Percentiles rank a stretch among this genome's conserved stretches.
phyloP scores from a whole-genome alignment of 2,329 filamentous ascomycete genomes.

The Fusarium sp. region DNA sequence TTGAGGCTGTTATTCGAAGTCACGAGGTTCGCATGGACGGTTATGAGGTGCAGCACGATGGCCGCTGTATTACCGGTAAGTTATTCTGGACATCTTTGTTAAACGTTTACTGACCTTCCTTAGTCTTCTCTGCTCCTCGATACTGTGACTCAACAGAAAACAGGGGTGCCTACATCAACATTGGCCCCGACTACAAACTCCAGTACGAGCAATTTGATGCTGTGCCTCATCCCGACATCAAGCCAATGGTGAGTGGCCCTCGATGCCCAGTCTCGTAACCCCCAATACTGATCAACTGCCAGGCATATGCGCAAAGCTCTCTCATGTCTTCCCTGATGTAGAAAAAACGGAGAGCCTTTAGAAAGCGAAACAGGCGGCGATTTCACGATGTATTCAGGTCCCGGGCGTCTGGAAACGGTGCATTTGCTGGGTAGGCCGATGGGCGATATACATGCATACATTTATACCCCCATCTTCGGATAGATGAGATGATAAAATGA shows the following conservation, averaged over 20 bases:
- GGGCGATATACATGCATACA: constrained; percentile 39
- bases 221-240: constrained; percentile 93
- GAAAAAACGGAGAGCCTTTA: constrained; percentile 19
- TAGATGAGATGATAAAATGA: constrained; percentile 31
- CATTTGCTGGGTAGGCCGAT: constrained; percentile 37
- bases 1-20: constrained; percentile 94
- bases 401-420: constrained; percentile 41
- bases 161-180: constrained; percentile 98
- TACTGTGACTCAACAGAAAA: constrained; percentile 99
- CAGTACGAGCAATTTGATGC: constrained; percentile 94
- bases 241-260: constrained; percentile 76
- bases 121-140: constrained; percentile 94
- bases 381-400: constrained; percentile 30
- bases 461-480: constrained; percentile 40
- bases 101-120: constrained; percentile 14
- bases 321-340: constrained; percentile 81
- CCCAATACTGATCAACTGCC: constrained; percentile 27
- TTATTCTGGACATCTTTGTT: constrained; percentile 9
- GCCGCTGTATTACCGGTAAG: constrained; percentile 89
- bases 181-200: constrained; percentile 90
- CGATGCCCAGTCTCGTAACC: background rate
- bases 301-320: constrained; percentile 87
- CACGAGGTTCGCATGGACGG: constrained; percentile 99
- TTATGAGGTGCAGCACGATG: constrained; percentile 98
- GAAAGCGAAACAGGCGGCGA: constrained; percentile 26